A percentile compares a stretch with the other conserved stretches of the same genome.
Conservation (phyloP, 352 stramenopile species). For the Globisporangium lucens region DNA sequence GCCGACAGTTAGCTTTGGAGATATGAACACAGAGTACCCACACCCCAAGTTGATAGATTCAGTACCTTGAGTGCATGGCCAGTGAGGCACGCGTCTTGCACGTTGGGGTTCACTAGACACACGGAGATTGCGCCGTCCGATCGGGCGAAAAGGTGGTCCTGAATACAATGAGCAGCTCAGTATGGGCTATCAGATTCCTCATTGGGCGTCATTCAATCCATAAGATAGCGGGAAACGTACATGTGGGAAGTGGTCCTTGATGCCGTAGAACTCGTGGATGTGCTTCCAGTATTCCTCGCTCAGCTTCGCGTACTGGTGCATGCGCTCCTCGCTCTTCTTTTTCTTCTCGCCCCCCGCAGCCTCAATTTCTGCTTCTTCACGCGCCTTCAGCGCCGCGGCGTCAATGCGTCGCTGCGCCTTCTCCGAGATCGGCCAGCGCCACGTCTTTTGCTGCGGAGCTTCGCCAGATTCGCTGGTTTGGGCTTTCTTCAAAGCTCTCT, state of each 20-base stretch:
- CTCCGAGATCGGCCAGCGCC: conserved; percentile 36
- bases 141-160: conserved; percentile 60
- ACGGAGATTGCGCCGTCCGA: conserved; percentile 65
- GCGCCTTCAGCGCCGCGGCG: conserved; percentile 3
- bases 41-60: too few relatives aligned
- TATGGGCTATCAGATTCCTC: not conserved
- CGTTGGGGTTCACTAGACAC: conserved; percentile 53
- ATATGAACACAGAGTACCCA: too few relatives aligned
- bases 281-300: conserved; percentile 47
- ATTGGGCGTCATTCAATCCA: not conserved
- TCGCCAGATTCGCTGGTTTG: conserved; percentile 31
- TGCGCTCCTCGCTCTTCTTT: conserved; percentile 11
- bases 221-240: conserved; percentile 21
- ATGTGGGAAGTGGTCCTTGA: conserved; percentile 51
- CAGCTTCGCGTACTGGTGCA: conserved; percentile 55
- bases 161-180: conserved; percentile 6
- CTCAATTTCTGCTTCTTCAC: conserved; percentile 16
- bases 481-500: conserved; percentile 22
- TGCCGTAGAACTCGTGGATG: conserved; percentile 65
- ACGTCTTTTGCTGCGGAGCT: conserved; percentile 25
- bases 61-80: conserved; percentile 46
- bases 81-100: conserved; percentile 51
- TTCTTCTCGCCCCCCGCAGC: conserved; percentile 9
- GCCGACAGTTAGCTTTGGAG: too few relatives aligned
- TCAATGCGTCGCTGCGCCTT: conserved; percentile 26